Evolutionary conservation across 1,284 basidiomycete genomes (phyloP), one percentile per base, ranked within the genome.

Genomic region (Meripilus lineatus): DNA sequence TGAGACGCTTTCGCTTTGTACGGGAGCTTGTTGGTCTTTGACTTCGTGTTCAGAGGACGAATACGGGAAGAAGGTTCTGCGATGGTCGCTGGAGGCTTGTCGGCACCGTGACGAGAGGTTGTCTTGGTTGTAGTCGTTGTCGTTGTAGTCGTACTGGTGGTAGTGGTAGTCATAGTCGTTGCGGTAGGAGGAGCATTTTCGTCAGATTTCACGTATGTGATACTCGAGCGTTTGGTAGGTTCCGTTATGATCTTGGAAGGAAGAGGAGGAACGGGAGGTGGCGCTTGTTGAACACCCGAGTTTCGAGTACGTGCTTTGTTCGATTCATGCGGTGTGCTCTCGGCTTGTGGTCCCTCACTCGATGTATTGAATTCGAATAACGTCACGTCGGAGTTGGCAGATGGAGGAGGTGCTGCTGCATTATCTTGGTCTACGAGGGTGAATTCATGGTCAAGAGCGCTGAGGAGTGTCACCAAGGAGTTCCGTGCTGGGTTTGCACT

Each of bases 151-250:
- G 49, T 32, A 45, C 41, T 30, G 17, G 50, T 44, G 21, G 42
- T 45, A 17, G 38, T 48, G 46, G 57, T 55, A 30, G 58, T 47
- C 32, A 57, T 56, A 32, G 59, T 57, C 38, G 63, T 53, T 36
- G 58, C 55, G 23, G 55, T 45, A 36, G 59, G 58, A 17, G 64
- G 52, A 44, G 52, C 47, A 51, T 69, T 62, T 56, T 76, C 68
- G 51, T 75, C 70, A 44, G 80, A 79, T 63, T 72, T 77, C 56
- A 80, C 75, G 64, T 83, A 81, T 47, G 73, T 64, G 61, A 83
- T 78, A 55, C 76, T 79, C 44, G 81, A 79, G 51, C 74, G 74
- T 51, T 69, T 66, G 45, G 49, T 32, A n/a, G n/a, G n/a, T n/a
- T n/a, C n/a, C n/a, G n/a, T n/a, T n/a, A n/a, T n/a, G n/a, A n/a